phyloP scores from a whole-genome alignment of 257 asterid genomes.

The Solanum tarapatanum region DNA sequence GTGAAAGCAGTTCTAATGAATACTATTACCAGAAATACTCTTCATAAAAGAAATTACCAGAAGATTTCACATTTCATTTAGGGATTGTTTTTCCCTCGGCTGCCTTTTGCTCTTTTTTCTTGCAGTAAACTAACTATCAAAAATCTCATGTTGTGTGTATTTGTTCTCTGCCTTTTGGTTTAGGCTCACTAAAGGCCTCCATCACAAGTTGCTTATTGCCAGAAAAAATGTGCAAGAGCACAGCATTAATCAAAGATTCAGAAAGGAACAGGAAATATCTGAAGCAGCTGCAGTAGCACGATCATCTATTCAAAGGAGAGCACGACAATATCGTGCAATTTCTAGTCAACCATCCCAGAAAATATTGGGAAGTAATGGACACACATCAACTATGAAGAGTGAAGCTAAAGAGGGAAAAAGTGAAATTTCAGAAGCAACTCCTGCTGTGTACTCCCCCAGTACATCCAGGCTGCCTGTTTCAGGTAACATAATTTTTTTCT shows the following conservation, averaged over 20 bases:
- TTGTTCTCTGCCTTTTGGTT: neutral
- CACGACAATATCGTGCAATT: conserved; percentile 47
- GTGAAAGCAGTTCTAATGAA: neutral
- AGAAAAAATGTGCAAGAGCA: conserved; percentile 44
- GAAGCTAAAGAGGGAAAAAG: conserved; percentile 7
- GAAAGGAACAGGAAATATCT: conserved; percentile 52
- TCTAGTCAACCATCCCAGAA: conserved; percentile 29
- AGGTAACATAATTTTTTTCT: conserved; percentile 23
- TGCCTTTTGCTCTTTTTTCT: neutral
- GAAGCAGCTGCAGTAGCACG: conserved; percentile 77
- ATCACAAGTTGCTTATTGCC: conserved; percentile 35
- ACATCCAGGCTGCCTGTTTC: conserved; percentile 22
- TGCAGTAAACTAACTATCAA: neutral
- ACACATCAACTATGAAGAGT: conserved; percentile 2
- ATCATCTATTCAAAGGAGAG: conserved; percentile 56
- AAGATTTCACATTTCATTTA: neutral
- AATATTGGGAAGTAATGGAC: conserved; percentile 8
- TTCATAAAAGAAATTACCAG: neutral
- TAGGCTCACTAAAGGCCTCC: conserved; percentile 69
- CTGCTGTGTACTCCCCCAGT: conserved; percentile 11
- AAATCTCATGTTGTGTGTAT: neutral
- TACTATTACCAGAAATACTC: neutral
- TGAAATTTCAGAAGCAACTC: conserved; percentile 13
- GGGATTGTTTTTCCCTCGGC: neutral
- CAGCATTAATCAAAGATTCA: conserved; percentile 32